Evolutionary conservation across 306 rosid genomes (phyloP).

Genomic region (Malus orientalis): DNA sequence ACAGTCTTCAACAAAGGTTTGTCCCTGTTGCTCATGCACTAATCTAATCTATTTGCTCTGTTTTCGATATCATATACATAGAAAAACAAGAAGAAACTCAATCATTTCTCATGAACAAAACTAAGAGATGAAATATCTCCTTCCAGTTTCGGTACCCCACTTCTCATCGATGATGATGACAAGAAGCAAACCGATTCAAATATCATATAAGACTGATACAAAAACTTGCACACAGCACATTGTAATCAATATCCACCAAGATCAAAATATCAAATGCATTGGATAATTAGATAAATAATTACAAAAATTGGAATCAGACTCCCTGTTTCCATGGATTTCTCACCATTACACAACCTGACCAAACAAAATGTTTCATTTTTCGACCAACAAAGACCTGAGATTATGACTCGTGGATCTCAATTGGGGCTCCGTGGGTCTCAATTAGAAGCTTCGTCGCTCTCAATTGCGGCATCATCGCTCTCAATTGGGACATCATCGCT

Average conservation of each 20-base stretch:
- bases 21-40: neutral
- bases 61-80: neutral
- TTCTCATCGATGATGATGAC: neutral
- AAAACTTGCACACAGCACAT: neutral
- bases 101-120: neutral
- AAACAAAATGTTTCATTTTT: neutral
- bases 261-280: neutral
- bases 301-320: neutral
- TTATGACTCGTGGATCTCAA: constrained; percentile 15
- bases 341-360: neutral
- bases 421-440: neutral
- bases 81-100: neutral
- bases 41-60: neutral
- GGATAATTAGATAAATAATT: neutral
- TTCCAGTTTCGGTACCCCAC: neutral
- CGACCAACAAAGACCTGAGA: neutral
- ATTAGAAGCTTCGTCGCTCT: neutral
- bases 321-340: neutral
- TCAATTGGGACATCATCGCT: neutral
- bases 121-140: neutral
- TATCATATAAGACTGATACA: neutral
- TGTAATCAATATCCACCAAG: neutral
- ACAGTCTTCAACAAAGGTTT: neutral
- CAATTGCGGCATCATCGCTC: neutral
- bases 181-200: neutral